Percentiles rank a stretch among this genome's conserved stretches.
Evolutionary conservation across 2,329 filamentous ascomycete genomes (phyloP).

Genomic region (Diplodia seriata): DNA sequence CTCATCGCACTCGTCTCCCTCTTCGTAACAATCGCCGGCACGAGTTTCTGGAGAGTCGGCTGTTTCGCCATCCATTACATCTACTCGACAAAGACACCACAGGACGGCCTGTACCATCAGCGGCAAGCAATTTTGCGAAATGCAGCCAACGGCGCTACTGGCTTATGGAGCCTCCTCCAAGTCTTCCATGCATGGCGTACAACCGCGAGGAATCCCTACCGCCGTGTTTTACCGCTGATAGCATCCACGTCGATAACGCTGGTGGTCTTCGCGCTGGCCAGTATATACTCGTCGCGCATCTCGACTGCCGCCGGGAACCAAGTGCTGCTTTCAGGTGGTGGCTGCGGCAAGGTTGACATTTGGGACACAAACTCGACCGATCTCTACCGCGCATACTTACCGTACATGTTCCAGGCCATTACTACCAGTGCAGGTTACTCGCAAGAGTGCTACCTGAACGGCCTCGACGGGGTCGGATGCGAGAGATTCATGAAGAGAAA

Average conservation of each 20-base stretch:
- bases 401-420: neutral
- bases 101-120: constrained; percentile 40
- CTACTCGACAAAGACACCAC: constrained; percentile 33
- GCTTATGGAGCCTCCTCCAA: neutral
- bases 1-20: constrained; percentile 47
- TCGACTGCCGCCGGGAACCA: constrained; percentile 15
- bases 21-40: constrained; percentile 40
- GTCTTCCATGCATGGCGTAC: constrained; percentile 2
- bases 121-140: constrained; percentile 32
- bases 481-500: constrained; percentile 21
- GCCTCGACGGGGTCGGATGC: constrained; percentile 1
- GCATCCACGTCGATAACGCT: neutral
- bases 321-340: neutral
- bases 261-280: constrained; percentile 22
- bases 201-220: constrained; percentile 26
- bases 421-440: neutral
- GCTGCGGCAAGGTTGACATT: neutral
- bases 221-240: constrained; percentile 26
- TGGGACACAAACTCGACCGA: neutral
- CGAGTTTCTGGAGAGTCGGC: constrained; percentile 37
- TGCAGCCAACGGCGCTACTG: constrained; percentile 19
- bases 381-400: neutral
- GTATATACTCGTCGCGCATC: constrained; percentile 30
- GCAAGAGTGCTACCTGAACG: constrained; percentile 12
- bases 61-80: constrained; percentile 37